Percentiles rank a stretch among this genome's conserved stretches.
phyloP scores from a whole-genome alignment of 805 yeast genomes.

The Candida ipomoeae region DNA sequence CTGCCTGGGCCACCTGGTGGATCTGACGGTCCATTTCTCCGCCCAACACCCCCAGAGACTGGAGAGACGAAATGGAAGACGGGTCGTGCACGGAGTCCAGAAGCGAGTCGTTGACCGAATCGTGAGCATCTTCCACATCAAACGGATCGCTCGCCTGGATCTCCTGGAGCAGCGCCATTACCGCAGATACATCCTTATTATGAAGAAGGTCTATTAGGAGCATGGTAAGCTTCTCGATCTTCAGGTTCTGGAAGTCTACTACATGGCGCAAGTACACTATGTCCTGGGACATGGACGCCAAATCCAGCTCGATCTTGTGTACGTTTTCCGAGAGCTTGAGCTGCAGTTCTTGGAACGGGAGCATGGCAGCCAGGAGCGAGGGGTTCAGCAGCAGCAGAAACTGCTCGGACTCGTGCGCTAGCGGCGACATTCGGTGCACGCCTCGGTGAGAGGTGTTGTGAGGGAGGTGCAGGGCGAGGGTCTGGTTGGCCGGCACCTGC shows the following conservation, averaged over 20 bases:
- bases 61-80: conserved; percentile 8
- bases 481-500: neutral
- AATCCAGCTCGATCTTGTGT: conserved; percentile 26
- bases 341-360: conserved; percentile 12
- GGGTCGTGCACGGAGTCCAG: conserved; percentile 13
- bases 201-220: conserved; percentile 31
- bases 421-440: conserved; percentile 13
- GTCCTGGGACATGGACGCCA: conserved; percentile 27
- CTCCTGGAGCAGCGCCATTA: conserved; percentile 28
- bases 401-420: conserved; percentile 1
- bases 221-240: conserved; percentile 35
- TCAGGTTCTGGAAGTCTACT: conserved; percentile 34
- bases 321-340: conserved; percentile 13
- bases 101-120: conserved; percentile 14
- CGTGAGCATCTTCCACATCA: conserved; percentile 13
- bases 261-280: conserved; percentile 33
- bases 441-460: conserved; percentile 4
- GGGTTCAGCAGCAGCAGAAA: neutral
- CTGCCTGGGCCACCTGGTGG: conserved; percentile 38
- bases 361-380: neutral
- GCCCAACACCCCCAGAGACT: conserved; percentile 17
- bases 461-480: conserved; percentile 2
- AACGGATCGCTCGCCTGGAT: conserved; percentile 22
- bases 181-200: conserved; percentile 23
- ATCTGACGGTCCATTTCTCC: conserved; percentile 41